Base-by-base conservation (phyloP, 495 filamentous ascomycete species). In the Lasiosphaeris hirsuta region DNA sequence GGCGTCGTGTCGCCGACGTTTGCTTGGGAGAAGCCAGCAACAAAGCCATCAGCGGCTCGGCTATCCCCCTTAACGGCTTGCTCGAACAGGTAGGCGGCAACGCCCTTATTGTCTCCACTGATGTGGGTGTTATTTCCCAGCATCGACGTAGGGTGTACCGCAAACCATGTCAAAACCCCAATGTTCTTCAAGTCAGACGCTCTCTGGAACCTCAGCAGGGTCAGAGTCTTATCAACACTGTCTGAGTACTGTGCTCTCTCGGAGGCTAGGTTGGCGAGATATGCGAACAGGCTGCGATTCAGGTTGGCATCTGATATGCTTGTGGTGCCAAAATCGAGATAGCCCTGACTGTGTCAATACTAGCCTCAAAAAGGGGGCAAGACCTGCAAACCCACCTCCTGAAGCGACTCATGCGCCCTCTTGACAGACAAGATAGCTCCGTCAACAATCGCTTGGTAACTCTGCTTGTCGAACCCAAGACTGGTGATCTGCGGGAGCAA, bases 21-120 rank as follows among this genome's bases (percentile, higher is more conserved):
- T 0, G 94, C 85, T 69, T 97, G 94, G 0, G 92, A 95, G 68
- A 98, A 98, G 10, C 91, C 93, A 2, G 95, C 90, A 14, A 98
- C 88, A 59, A 92, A 96, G n/a, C 78, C 81, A 18, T 86, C 81
- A 0, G 85, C 79, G 35, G 83, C 83, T 10, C 75, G 69, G 0
- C 69, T 61, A 8, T 81, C 76, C 6, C 65, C 70, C 3, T 68
- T 62, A 10, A 88, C 78, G 44, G 82, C 86, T 62, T 89, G 81
- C 68, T 98, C 93, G 56, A 97, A 89, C 7, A 94, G 72, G 61
- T 86, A 85, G 1, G 93, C 92, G 15, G 93, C 94, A 4, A 96
- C 91, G 11, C 93, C 93, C 72, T 98, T 98, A 70, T 98, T 98
- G 68, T 98, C 93, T 9, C 91, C 94, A 4, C 91, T 86, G 43